These are phyloP conservation scores for Macrolepiota fuliginosa DNA, from an alignment of 768 basidiomycete species.

Conservation along the genomic window DNA sequence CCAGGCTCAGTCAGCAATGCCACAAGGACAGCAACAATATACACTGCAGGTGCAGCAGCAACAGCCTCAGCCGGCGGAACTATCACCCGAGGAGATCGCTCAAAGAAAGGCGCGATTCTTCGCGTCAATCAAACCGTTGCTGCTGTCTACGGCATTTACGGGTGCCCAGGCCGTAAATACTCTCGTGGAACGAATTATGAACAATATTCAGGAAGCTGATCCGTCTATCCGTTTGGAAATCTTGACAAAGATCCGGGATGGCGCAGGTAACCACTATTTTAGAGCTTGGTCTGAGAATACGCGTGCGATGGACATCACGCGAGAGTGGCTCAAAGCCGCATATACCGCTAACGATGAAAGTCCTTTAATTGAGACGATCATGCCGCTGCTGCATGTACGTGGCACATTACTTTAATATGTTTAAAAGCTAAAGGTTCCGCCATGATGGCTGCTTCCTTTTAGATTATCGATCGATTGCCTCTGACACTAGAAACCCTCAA, in stretches of 20 bases:
- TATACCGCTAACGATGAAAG: constrained; percentile 44
- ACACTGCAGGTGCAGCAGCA: constrained; percentile 17
- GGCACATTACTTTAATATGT: background rate
- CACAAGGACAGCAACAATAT: background rate
- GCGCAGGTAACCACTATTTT: constrained; percentile 84
- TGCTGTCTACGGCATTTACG: constrained; percentile 59
- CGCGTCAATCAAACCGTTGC: constrained; percentile 48
- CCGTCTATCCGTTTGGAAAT: constrained; percentile 67
- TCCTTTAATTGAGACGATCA: constrained; percentile 71
- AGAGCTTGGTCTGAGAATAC: constrained; percentile 82
- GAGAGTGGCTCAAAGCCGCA: constrained; percentile 79
- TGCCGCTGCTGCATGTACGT: constrained; percentile 87
- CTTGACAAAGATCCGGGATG: constrained; percentile 76
- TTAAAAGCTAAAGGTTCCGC: constrained; percentile 8
- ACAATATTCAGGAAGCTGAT: constrained; percentile 65
- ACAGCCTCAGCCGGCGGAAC: constrained; percentile 24
- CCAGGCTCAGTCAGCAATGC: constrained; percentile 17
- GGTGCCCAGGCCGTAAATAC: constrained; percentile 66
- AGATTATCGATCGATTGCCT: constrained; percentile 86
- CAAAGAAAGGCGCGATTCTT: constrained; percentile 57
- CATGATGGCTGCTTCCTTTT: constrained; percentile 12
- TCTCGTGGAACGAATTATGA: constrained; percentile 56
- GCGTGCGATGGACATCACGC: constrained; percentile 71
- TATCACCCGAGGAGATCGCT: constrained; percentile 38
- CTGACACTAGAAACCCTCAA: constrained; percentile 67